Conservation (phyloP, 2,329 filamentous ascomycete genomes). For the Pyrenochaeta sp. region DNA sequence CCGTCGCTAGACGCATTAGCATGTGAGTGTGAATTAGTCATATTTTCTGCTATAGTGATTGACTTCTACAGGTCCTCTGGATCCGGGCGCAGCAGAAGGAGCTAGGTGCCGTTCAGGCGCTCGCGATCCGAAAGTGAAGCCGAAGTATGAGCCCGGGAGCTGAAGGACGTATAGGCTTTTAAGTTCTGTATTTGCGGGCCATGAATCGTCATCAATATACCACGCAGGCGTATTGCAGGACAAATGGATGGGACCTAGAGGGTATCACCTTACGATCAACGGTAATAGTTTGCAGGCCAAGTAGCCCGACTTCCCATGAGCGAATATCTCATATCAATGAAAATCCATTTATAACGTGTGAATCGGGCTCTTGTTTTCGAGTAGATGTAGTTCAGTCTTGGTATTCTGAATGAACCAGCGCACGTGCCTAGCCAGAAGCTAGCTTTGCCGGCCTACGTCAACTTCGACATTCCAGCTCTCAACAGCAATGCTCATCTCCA, state of each 20-base stretch:
- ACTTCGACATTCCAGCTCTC: conserved; percentile 27
- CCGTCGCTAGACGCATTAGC: conserved; percentile 89
- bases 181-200: conserved; percentile 30
- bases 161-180: conserved; percentile 17
- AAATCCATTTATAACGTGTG: conserved; percentile 18
- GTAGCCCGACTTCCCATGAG: conserved; percentile 20
- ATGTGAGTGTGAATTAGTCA: conserved; percentile 72
- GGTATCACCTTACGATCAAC: conserved; percentile 37
- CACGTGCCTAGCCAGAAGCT: conserved; percentile 37
- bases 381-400: not conserved
- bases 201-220: conserved; percentile 35
- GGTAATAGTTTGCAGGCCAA: conserved; percentile 42
- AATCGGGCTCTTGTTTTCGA: not conserved
- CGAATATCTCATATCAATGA: conserved; percentile 36
- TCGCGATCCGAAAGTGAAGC: conserved; percentile 24
- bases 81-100: conserved; percentile 46
- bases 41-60: conserved; percentile 10
- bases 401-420: not conserved
- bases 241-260: conserved; percentile 34
- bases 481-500: conserved; percentile 36
- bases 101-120: conserved; percentile 34
- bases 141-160: conserved; percentile 6
- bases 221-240: conserved; percentile 39
- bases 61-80: conserved; percentile 51
- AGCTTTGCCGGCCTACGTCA: conserved; percentile 34